Base-by-base conservation (phyloP, 148 eudicot genomes). In the Bassia scoparia region DNA sequence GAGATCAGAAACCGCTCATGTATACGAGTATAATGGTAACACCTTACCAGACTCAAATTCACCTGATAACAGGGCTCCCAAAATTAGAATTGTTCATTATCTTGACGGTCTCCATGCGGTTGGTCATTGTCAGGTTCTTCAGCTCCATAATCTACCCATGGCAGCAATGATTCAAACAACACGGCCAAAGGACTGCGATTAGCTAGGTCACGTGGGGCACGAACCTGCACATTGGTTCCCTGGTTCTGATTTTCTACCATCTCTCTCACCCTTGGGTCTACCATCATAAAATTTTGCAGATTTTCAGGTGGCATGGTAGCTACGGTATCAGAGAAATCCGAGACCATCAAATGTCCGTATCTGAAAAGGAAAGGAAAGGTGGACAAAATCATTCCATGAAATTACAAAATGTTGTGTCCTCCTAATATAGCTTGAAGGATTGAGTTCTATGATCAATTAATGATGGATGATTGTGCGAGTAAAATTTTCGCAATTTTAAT, bases 251-350 rank as follows among this genome's bases (percentile, higher is more conserved):
- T 81, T 77, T 82, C 89, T 46, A 70, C 79, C 70, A 74, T 79
- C 26, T 82, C 90, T 56, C 79, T 74, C 82, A 83, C 77, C 73
- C 88, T 79, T 44, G 91, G 97, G 70, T 89, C 96, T 46, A 83
- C 82, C 79, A 85, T 83, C 79, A 95, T 79, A 79, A 95, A 89
- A 61, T 95, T 85, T 76, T 88, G 99, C 80, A 91, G 85, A 75
- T 87, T 86, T 18, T 95, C 99, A 46, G 97, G 97, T 1, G 98
- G 98, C 86, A 89, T 62, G 21, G 99, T 89, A 4, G 96, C 86
- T 71, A 85, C 85, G 56, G 88, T 70, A 80, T 95, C 99, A 24
- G 99, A 95, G 82, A 95, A 94, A 74, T 91, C 96, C 17, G 96
- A 87, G 49, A 91, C 89, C 81, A 86, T 71, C 68, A 95, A 78